Conservation (phyloP, 768 basidiomycete species). For the Termitomyces sp. region DNA sequence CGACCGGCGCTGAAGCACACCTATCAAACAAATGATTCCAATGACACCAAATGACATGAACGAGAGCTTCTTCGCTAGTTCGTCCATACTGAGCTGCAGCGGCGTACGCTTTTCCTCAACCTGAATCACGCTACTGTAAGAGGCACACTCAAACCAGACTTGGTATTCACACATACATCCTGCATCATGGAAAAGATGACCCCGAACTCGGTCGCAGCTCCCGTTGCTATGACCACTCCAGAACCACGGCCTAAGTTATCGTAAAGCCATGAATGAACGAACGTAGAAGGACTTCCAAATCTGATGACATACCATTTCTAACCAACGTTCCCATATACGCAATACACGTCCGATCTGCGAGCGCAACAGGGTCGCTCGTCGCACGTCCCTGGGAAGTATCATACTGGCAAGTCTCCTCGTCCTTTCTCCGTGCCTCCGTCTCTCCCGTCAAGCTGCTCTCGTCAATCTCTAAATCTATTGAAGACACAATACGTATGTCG, state of each 20-base stretch:
- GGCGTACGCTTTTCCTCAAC: constrained; percentile 89
- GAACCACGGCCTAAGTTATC: constrained; percentile 58
- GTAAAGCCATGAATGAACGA: not conserved
- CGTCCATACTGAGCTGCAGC: constrained; percentile 92
- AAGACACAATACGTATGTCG: constrained; percentile 78
- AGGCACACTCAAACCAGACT: constrained; percentile 5
- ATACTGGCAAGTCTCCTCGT: constrained; percentile 46
- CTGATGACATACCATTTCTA: constrained; percentile 60
- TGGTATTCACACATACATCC: constrained; percentile 48
- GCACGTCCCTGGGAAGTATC: constrained; percentile 24
- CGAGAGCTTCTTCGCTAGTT: constrained; percentile 89
- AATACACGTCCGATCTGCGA: constrained; percentile 84
- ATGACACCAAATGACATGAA: constrained; percentile 91
- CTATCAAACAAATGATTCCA: constrained; percentile 88
- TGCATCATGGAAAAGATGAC: constrained; percentile 99
- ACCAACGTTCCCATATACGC: constrained; percentile 97
- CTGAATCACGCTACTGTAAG: constrained; percentile 25
- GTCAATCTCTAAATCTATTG: constrained; percentile 88
- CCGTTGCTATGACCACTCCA: constrained; percentile 86
- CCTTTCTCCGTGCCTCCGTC: constrained; percentile 76
- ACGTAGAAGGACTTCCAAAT: not conserved
- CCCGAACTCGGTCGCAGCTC: constrained; percentile 88
- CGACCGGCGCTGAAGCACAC: constrained; percentile 75
- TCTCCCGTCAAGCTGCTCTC: constrained; percentile 95
- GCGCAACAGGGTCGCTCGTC: constrained; percentile 41